These are phyloP conservation scores for Lipomyces starkeyi DNA, from an alignment of 805 yeast species.

Conservation along the genomic window DNA sequence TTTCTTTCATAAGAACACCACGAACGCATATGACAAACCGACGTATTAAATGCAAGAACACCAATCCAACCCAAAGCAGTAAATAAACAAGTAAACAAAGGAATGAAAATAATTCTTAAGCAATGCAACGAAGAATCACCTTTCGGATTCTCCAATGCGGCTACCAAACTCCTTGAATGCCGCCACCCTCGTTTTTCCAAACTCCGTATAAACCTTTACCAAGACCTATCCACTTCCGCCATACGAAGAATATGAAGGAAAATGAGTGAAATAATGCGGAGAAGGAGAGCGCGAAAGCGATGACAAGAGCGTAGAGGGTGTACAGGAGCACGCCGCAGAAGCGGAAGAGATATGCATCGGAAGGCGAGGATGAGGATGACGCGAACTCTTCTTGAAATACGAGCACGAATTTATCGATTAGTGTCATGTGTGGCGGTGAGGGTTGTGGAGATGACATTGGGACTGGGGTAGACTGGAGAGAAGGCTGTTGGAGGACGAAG, in stretches of 20 bases:
- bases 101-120: neutral
- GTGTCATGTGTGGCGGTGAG: constrained; percentile 8
- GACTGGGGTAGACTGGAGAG: neutral
- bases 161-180: constrained; percentile 31
- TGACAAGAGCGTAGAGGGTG: constrained; percentile 31
- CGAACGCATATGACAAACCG: neutral
- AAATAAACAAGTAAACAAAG: neutral
- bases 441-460: constrained; percentile 1
- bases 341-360: constrained; percentile 26
- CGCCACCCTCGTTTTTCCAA: constrained; percentile 25
- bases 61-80: constrained; percentile 2
- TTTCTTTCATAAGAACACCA: neutral
- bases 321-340: constrained; percentile 31
- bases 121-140: neutral
- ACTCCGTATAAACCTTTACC: constrained; percentile 31
- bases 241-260: constrained; percentile 28
- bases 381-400: constrained; percentile 31
- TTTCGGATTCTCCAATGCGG: neutral
- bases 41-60: neutral
- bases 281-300: constrained; percentile 33
- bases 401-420: constrained; percentile 31
- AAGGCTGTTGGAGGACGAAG: constrained; percentile 19
- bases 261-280: constrained; percentile 32
- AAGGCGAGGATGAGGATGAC: constrained; percentile 10
- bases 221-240: constrained; percentile 34